Evolutionary conservation across 1,139 yeast genomes (phyloP), one percentile per base, ranked within the genome.

Genomic region (Hemisphaericaspora subhashii): DNA sequence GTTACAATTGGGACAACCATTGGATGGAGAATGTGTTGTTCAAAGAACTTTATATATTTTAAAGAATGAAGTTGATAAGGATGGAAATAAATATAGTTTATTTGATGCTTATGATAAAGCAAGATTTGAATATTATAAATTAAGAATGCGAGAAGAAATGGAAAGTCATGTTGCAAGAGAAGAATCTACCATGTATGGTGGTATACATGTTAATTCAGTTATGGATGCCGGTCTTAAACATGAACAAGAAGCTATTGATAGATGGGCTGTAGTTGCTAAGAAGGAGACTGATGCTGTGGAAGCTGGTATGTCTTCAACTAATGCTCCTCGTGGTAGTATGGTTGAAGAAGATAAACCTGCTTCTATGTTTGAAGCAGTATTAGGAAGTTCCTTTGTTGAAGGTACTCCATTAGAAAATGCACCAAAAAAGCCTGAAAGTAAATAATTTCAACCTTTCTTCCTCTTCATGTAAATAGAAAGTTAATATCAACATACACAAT

Each of bases 11-110:
- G 66, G 74, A 38, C 83, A 83, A 55, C 85, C 83, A 18, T 72
- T 92, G 35, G 96, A 88, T 55, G 98, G 98, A 43, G 98, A 92
- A 63, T 60, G 86, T 39, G 98, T 92, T 13, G 96, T 92, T 7
- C 98, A 90, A 64, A 79, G 98, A 65, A 83, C 97, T 1, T 51
- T 90, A 41, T 86, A 82, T 71, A 62, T 92, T 36, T 62, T 84
- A 52, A 66, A 75, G 31, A 60, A 68, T 43, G 42, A 46, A 45
- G 28, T 54, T 42, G 26, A 44, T 33, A 35, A 53, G 37, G 42
- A 52, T 23, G 43, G 61, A 10, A 58, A 61, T 12, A 31, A 31
- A 8, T 18, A 22, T 14, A 55, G 64, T 17, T 58, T 66, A 21
- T 64, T 69, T 41, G 79, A 79, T 22, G 95, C 96, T 0, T 92